Evolutionary conservation across 768 basidiomycete genomes (phyloP).

Genomic region (Pleurotus citrinopileatus): DNA sequence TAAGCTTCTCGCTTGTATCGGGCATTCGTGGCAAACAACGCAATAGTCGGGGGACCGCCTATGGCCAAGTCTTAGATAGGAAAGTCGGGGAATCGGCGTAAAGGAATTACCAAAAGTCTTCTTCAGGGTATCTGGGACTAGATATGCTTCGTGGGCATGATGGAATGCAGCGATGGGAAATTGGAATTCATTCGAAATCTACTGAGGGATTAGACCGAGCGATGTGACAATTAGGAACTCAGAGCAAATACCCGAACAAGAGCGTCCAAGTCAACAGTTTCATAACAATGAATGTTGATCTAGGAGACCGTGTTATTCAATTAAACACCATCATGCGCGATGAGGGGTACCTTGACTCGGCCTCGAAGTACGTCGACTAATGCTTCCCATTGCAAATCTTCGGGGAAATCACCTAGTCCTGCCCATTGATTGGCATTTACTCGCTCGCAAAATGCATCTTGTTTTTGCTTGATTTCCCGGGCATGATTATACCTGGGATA

Average conservation of each 20-base stretch:
- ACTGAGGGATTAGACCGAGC: background rate
- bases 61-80: background rate
- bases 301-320: constrained; percentile 19
- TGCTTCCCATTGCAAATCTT: constrained; percentile 71
- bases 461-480: constrained; percentile 55
- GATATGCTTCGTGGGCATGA: constrained; percentile 77
- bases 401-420: constrained; percentile 54
- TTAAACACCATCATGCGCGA: background rate
- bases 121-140: constrained; percentile 82
- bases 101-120: constrained; percentile 57
- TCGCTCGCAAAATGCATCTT: constrained; percentile 60
- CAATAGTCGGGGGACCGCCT: constrained; percentile 68
- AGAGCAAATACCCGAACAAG: constrained; percentile 51
- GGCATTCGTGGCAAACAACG: constrained; percentile 62
- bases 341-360: constrained; percentile 55
- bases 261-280: constrained; percentile 67
- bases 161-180: constrained; percentile 77
- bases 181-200: constrained; percentile 64
- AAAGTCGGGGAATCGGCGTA: background rate
- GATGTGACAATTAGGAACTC: background rate
- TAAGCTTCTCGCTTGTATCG: constrained; percentile 73
- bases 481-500: constrained; percentile 56
- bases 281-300: constrained; percentile 59
- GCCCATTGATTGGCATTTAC: constrained; percentile 47
- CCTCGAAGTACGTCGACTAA: constrained; percentile 77